Conservation (phyloP, 2,329 filamentous ascomycete genomes). For the Emmonsiellopsis sp. region DNA sequence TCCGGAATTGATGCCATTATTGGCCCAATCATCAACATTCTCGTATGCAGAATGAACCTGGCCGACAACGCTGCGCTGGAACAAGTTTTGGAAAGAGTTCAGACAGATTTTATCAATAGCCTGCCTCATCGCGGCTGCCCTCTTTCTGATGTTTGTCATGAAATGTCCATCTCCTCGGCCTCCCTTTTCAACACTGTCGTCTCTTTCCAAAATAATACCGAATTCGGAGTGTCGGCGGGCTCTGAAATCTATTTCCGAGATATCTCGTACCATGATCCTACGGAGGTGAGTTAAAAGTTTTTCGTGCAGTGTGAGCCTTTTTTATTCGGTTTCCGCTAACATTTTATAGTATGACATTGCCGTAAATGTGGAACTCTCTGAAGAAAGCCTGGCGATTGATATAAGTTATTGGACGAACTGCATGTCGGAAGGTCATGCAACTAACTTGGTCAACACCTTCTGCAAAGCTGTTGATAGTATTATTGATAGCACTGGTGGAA, state of each 20-base stretch:
- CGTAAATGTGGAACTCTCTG: neutral
- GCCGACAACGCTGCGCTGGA: constrained; percentile 26
- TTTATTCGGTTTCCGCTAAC: neutral
- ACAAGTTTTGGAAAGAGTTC: constrained; percentile 48
- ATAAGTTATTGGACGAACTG: constrained; percentile 30
- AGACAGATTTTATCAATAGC: constrained; percentile 46
- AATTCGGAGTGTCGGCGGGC: neutral
- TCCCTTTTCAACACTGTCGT: constrained; percentile 7
- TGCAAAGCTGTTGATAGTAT: neutral
- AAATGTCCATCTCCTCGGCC: neutral
- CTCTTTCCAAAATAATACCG: constrained; percentile 2
- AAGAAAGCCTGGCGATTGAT: constrained; percentile 22
- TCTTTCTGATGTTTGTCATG: constrained; percentile 35
- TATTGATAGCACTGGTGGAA: neutral
- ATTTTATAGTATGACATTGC: constrained; percentile 6
- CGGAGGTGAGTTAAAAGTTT: constrained; percentile 15
- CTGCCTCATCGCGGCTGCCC: constrained; percentile 54
- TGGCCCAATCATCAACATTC: constrained; percentile 31
- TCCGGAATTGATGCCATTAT: constrained; percentile 39
- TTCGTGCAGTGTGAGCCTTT: too few species aligned
- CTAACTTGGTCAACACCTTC: neutral
- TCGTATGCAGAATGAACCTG: constrained; percentile 31
- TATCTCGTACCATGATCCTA: constrained; percentile 1
- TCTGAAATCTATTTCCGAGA: constrained; percentile 1
- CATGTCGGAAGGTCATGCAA: neutral